Evolutionary conservation across 441 rosid genomes (phyloP).

Genomic region (Euphorbia corollata): DNA sequence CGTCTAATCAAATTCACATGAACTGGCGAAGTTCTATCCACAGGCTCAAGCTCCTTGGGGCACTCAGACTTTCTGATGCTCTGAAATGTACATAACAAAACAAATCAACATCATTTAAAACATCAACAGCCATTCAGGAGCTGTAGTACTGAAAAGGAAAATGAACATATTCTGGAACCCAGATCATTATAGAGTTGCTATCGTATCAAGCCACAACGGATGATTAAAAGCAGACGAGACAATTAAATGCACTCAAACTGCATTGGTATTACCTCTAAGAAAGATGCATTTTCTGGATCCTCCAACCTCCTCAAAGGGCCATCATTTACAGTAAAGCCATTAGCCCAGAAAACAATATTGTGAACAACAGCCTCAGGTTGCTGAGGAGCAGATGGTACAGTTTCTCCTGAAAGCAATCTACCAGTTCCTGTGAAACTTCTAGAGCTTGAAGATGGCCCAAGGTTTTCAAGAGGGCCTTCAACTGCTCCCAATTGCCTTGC

Average conservation of each 20-base stretch:
- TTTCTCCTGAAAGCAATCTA: constrained; percentile 80
- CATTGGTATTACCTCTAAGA: constrained; percentile 54
- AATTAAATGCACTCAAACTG: neutral
- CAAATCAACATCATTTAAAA: constrained; percentile 8
- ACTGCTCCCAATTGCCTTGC: constrained; percentile 90
- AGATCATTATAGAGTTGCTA: neutral
- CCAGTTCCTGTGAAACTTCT: constrained; percentile 82
- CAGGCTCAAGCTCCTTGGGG: constrained; percentile 91
- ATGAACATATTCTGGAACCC: neutral
- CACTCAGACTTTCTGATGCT: constrained; percentile 93
- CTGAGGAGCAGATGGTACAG: constrained; percentile 57
- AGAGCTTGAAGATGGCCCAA: constrained; percentile 62
- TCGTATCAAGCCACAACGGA: neutral
- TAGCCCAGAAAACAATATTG: constrained; percentile 84
- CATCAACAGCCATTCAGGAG: neutral
- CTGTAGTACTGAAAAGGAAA: neutral
- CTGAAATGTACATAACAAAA: constrained; percentile 30
- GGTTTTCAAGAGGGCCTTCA: constrained; percentile 66
- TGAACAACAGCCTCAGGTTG: constrained; percentile 80
- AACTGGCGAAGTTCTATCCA: constrained; percentile 62
- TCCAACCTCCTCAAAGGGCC: constrained; percentile 86
- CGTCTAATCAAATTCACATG: constrained; percentile 80
- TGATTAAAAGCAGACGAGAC: neutral
- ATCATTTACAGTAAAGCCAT: constrained; percentile 90
- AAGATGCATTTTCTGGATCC: constrained; percentile 90